Evolutionary conservation across 192 early-diverging fungal genomes (phyloP), one percentile per base, ranked within the genome.

Genomic region (Mycoemilia scoparia): DNA sequence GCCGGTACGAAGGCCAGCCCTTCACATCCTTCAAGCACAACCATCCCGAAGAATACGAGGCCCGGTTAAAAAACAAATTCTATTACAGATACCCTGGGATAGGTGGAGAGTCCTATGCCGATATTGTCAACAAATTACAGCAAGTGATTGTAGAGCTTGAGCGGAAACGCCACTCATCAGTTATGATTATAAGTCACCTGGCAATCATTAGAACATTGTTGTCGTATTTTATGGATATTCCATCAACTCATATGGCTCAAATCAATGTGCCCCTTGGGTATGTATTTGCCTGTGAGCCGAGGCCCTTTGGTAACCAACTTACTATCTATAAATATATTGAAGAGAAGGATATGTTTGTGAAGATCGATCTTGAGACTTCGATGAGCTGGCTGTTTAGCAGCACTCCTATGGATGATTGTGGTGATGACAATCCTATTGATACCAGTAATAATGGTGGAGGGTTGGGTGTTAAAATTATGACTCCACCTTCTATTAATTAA

Each of bases 141-240:
- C 82, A 84, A 3, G 49, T 87, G 29, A 84, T 90, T 44, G 69
- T 90, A 33, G 87, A 90, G 49, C 51, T 86, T 38, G 87, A 90
- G 48, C 57, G 87, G 28, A 86, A 83, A 73, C n/a, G n/a, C n/a
- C 70, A 71, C 4, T 64, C 67, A 15, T 70, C 71, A 30, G 65
- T 76, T 4, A 27, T 88, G 36, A 77, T 90, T 43, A 68, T 87
- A 18, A 84, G 82, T 0, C 87, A 90, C 55, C 67, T 77, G 13
- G 87, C 84, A 6, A 73, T 82, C 8, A 46, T 82, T 54, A 54
- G 87, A 15, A 87, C 82, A 14, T 39, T 90, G 24, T 49, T 90
- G 21, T 67, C 77, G 11, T 90, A 90, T 50, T 64, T 85, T 37
- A 43, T 77, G 32, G 83, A 82, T 18, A 56, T 77, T 27, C 69